Conservation (phyloP, 2,329 filamentous ascomycete species). For the Pestalotiopsis sp. region DNA sequence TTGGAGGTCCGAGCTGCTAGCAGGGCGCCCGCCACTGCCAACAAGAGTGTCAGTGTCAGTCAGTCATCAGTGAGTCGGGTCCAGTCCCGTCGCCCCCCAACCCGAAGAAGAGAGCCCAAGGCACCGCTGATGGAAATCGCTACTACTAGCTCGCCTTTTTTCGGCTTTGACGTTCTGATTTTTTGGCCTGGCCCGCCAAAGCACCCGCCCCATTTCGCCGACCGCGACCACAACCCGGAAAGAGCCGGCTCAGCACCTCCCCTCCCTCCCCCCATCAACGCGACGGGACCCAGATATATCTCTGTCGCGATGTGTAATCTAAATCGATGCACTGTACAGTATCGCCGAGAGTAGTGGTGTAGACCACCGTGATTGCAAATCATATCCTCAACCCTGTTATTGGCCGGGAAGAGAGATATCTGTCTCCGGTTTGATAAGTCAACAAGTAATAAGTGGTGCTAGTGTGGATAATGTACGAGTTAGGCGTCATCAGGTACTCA, state of each 20-base stretch:
- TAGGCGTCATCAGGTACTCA: too few relatives aligned
- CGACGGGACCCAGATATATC: not conserved
- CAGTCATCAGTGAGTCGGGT: not conserved
- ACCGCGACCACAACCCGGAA: not conserved
- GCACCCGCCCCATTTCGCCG: not conserved
- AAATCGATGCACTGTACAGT: not conserved
- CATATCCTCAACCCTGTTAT: not conserved
- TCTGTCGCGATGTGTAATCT: not conserved
- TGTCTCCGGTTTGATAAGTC: not conserved
- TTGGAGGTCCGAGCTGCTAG: slow-evolving; percentile 20
- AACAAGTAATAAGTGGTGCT: not conserved
- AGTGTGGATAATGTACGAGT: too few relatives aligned
- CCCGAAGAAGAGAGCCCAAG: not conserved
- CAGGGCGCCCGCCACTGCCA: not conserved
- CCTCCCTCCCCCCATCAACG: not conserved
- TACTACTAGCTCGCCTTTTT: not conserved
- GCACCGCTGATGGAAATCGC: not conserved
- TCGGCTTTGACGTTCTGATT: not conserved
- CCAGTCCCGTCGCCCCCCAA: not conserved
- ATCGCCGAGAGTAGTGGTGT: not conserved
- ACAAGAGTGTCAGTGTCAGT: not conserved
- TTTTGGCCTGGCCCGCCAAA: not conserved
- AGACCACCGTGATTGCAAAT: not conserved
- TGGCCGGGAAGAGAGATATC: not conserved
- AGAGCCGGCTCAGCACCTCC: slow-evolving; percentile 8